phyloP scores from a whole-genome alignment of 768 basidiomycete species.

The Gautieria morchelliformis region DNA sequence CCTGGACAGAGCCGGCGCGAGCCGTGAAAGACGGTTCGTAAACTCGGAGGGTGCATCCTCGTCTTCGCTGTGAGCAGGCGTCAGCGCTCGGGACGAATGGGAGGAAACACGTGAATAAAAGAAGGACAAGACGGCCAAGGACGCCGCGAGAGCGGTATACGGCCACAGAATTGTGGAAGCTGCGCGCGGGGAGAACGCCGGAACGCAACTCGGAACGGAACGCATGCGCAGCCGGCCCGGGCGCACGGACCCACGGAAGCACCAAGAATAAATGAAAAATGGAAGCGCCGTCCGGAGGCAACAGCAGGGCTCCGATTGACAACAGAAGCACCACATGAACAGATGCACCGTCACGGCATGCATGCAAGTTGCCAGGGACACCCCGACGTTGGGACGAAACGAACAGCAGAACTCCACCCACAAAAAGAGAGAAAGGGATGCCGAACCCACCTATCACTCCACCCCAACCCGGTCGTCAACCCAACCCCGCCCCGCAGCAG shows the following conservation, averaged over 20 bases:
- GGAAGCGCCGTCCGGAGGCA: not conserved
- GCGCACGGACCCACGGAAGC: not conserved
- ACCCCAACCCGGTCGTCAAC: conserved; percentile 61
- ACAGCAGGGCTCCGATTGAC: not conserved
- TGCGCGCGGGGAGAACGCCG: no score
- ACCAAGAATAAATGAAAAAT: not conserved
- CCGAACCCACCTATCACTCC: conserved; percentile 55
- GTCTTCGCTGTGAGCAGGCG: conserved; percentile 41
- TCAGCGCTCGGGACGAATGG: not conserved
- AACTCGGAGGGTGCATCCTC: conserved; percentile 63
- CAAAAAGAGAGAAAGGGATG: not conserved
- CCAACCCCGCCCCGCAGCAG: conserved; percentile 54
- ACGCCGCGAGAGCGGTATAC: no score
- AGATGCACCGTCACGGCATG: no score
- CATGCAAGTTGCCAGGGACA: no score
- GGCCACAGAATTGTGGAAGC: not conserved
- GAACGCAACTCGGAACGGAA: not conserved
- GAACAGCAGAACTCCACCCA: not conserved
- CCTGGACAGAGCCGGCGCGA: conserved; percentile 22
- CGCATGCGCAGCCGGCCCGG: not conserved
- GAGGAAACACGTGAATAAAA: not conserved
- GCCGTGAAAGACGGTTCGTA: conserved; percentile 49
- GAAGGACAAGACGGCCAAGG: not conserved
- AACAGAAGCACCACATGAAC: not conserved
- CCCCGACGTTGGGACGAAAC: no score